Evolutionary conservation across 495 filamentous ascomycete species (phyloP), one percentile per base, ranked within the genome.

Genomic region (Aspergillus asperescens): DNA sequence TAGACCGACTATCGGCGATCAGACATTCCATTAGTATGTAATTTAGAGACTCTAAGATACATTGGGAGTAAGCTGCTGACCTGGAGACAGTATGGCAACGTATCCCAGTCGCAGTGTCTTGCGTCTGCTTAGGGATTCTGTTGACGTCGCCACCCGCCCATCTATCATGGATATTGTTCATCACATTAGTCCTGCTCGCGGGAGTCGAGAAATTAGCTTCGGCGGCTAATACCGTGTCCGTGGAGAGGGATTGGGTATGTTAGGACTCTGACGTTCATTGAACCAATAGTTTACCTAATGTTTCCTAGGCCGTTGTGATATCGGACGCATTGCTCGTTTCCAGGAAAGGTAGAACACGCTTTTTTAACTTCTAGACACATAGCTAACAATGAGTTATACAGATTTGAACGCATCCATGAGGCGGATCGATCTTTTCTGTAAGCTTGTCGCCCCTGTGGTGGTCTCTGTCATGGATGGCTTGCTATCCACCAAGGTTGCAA

Each of bases 401-500:
- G 63, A 69, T 10, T 45, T 86, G 6, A 88, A 87, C 59, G 73
- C 84, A 0, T 73, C 73, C 1, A 88, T 89, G 81, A 73, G 86
- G 25, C 75, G 84, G 1, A 87, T 89, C 46, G 86, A 89, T 58
- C 71, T 89, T 10, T 65, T 82, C 34, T 89, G 86, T 71, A 89
- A 89, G 60, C 76, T 89, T 6, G 37, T 83, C 7, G 84, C 78
- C 0, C 86, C 86, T 0, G 61, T 86, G 0, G 63, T 76, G 18
- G 78, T 86, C 19, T 77, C 82, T 4, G 39, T 75, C 7, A 49
- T 84, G n/a, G 66, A 72, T 25, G 70, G 66, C 6, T 54, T 47
- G 16, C 40, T 68, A 5, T 81, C 77, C 1, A 73, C 74, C 1
- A 65, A 56, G 18, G 42, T 77, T 6, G 81, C 79, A 8, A 75